phyloP scores from a whole-genome alignment of 352 stramenopile species.

The Globisporangium lucens region DNA sequence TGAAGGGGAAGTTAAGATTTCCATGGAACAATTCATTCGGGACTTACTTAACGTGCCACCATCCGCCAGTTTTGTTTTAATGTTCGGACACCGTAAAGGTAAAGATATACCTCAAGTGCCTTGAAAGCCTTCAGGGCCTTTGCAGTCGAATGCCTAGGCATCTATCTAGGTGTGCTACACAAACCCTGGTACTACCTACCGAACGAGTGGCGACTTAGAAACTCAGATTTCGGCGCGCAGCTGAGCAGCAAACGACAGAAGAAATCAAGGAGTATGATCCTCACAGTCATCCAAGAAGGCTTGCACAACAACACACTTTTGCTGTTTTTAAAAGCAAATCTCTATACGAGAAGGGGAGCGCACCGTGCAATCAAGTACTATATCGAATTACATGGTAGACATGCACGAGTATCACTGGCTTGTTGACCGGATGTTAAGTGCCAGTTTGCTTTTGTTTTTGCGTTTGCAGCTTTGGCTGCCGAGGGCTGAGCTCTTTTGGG shows the following conservation, averaged over 20 bases:
- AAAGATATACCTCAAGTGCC: not conserved
- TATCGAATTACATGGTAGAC: not conserved
- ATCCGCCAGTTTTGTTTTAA: not conserved
- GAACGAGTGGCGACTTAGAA: not conserved
- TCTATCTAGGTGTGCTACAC: not conserved
- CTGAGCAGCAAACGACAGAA: not conserved
- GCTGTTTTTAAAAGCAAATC: not conserved
- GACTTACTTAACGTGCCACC: not conserved
- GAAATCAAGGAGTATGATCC: not conserved
- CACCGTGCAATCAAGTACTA: not conserved
- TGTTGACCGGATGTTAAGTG: not conserved
- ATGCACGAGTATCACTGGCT: not conserved
- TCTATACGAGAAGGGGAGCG: not conserved
- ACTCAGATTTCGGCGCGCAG: not conserved
- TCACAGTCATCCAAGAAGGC: not conserved
- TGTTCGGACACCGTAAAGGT: not conserved
- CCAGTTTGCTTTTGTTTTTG: not conserved
- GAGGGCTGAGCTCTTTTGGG: not conserved
- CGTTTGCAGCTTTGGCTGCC: not conserved
- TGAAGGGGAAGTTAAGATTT: not conserved
- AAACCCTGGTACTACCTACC: not conserved
- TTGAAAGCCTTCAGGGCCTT: not conserved
- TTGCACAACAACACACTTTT: not conserved
- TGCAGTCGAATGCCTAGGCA: not conserved
- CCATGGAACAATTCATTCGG: not conserved